Evolutionary conservation across 352 stramenopile species (phyloP), one percentile per base, ranked within the genome.

Genomic region (Globisporangium polare): DNA sequence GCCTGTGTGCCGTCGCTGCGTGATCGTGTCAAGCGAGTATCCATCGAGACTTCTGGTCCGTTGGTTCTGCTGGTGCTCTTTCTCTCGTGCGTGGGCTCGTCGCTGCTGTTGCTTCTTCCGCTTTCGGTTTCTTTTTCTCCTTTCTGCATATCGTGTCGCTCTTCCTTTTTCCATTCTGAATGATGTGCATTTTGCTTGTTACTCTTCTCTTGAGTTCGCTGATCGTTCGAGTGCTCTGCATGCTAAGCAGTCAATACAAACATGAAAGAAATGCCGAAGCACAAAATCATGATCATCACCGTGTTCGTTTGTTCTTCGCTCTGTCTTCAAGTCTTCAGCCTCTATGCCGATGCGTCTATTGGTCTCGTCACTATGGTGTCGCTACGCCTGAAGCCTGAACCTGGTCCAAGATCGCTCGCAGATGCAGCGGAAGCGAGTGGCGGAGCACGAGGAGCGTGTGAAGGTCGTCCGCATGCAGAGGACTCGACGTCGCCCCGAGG

Each of bases 401-500:
- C n/a, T 73, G 53, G 22, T 78, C 72, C 18, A 87, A 47, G n/a
- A 83, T 43, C 13, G 62, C 57, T 26, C 69, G 68, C 29, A 87
- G 35, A 53, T 75, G 66, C 49, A 84, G 51, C 13, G 70, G 70
- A 22, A 90, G 42, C 9, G 74, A 81, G 29, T 82, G 73, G 4
- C 72, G 80, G 27, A 90, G 63, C 60, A 77, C 50, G 12, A 91
- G 46, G 17, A 89, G 55, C 24, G 76, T 81, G 66, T 94, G 77
- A 29, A 94, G 68, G 57, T 94, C 79, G 55, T 84, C 75, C 3
- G 71, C 73, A 64, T 91, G 79, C 37, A 90, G 62, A 6, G 55
- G 45, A 59, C 82, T 90, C 17, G 82, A 79, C 15, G 79, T 79
- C 27, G 68, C 67, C 20, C 60, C 42, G 51, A 91, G 69, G 35